phyloP scores from a whole-genome alignment of 73 alveolate genomes.

The Uronychia binucleata region DNA sequence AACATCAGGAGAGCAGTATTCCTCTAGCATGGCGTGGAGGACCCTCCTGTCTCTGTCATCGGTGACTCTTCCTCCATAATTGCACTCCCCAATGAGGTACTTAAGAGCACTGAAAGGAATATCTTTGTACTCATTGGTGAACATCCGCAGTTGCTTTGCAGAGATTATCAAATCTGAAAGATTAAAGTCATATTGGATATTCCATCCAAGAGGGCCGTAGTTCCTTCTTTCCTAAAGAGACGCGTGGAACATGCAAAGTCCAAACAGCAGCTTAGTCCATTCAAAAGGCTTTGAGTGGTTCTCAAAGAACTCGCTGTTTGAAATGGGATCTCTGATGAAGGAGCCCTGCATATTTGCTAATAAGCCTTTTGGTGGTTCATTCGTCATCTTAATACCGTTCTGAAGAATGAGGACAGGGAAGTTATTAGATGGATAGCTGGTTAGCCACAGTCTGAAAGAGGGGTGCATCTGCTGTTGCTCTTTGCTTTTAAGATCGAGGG shows the following conservation, averaged over 20 bases:
- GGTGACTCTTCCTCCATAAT: conserved; percentile 99
- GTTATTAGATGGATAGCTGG: conserved; percentile 82
- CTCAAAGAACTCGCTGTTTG: conserved; percentile 63
- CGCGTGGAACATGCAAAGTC: conserved; percentile 85
- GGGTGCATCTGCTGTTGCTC: conserved; percentile 81
- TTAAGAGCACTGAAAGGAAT: conserved; percentile 97
- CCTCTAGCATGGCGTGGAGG: conserved; percentile 90
- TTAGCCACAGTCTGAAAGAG: conserved; percentile 91
- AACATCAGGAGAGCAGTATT: conserved; percentile 77
- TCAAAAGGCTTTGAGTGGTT: conserved; percentile 74
- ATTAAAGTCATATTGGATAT: conserved; percentile 91
- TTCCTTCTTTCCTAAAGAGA: conserved; percentile 77
- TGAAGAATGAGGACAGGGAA: conserved; percentile 89
- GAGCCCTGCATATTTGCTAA: conserved; percentile 84
- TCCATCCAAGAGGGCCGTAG: conserved; percentile 94
- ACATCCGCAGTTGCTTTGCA: conserved; percentile 89
- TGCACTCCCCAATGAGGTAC: conserved; percentile 98
- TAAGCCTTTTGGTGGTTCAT: conserved; percentile 95
- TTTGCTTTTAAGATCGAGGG: conserved; percentile 74
- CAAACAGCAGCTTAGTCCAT: conserved; percentile 73
- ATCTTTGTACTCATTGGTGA: conserved; percentile 91
- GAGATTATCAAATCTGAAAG: conserved; percentile 91
- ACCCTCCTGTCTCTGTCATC: conserved; percentile 99
- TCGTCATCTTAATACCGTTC: conserved; percentile 95
- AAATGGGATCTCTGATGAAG: conserved; percentile 62